Evolutionary conservation across 1,284 basidiomycete genomes (phyloP).

Genomic region (Abortiporus biennis): DNA sequence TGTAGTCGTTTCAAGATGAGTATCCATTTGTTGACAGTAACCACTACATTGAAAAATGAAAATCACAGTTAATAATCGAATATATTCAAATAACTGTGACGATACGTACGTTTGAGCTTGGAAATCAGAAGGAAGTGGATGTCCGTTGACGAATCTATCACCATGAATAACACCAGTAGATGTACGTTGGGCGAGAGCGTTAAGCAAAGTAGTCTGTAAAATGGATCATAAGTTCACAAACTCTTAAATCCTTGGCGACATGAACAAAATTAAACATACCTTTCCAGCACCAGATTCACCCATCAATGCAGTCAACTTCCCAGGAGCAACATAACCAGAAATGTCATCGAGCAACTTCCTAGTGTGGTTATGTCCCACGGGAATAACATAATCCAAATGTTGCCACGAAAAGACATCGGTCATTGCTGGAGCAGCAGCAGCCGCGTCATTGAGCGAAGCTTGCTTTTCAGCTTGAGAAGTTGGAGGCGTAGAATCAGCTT

Average conservation of each 20-base stretch:
- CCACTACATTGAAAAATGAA: conserved; percentile 40
- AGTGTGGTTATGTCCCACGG: conserved; percentile 45
- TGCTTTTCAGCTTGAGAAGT: not conserved
- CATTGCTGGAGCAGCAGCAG: conserved; percentile 18
- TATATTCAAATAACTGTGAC: too few species aligned
- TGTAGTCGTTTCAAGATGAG: conserved; percentile 65
- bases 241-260: conserved; percentile 18
- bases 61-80: too few species aligned
- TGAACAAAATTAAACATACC: conserved; percentile 31
- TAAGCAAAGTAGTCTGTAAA: conserved; percentile 69
- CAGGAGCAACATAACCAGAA: conserved; percentile 79
- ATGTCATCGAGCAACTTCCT: conserved; percentile 71
- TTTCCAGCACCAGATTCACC: conserved; percentile 80
- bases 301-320: conserved; percentile 75
- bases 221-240: not conserved
- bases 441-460: conserved; percentile 1
- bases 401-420: conserved; percentile 60
- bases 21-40: conserved; percentile 81
- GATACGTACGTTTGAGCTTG: conserved; percentile 52
- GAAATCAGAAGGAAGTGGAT: conserved; percentile 67
- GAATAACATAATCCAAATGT: conserved; percentile 56
- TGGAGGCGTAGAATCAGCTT: not conserved
- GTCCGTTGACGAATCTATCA: conserved; percentile 75
- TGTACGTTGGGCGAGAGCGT: conserved; percentile 79
- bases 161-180: conserved; percentile 78